Evolutionary conservation across 2,329 filamentous ascomycete species (phyloP).

Genomic region (Colletotrichum tofieldiae): DNA sequence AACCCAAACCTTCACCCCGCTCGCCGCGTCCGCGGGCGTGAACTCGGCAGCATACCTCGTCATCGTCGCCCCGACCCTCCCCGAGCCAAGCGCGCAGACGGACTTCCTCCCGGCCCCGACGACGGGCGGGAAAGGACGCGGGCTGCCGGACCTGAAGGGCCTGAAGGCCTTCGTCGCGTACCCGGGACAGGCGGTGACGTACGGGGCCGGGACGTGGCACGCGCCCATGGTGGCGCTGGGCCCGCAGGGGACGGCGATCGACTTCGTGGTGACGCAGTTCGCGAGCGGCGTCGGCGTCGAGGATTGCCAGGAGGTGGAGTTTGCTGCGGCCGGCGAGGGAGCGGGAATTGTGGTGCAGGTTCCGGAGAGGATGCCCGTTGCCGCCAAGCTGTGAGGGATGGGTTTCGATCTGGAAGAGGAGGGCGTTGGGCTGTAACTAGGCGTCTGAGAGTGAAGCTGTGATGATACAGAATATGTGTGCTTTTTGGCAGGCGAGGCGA

Average conservation of each 20-base stretch:
- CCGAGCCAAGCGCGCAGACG: slow-evolving; percentile 53
- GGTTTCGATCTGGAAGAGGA: not conserved
- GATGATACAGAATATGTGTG: not conserved
- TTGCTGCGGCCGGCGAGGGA: slow-evolving; percentile 55
- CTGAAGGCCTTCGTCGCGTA: slow-evolving; percentile 85
- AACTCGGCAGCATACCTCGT: slow-evolving; percentile 78
- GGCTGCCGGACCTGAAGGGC: slow-evolving; percentile 80
- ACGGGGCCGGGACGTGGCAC: slow-evolving; percentile 93
- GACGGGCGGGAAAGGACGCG: slow-evolving; percentile 58
- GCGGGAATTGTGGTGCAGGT: slow-evolving; percentile 58
- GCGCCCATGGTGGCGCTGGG: slow-evolving; percentile 95
- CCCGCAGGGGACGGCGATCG: slow-evolving; percentile 69
- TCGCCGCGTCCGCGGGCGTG: slow-evolving; percentile 61
- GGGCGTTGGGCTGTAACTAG: not conserved
- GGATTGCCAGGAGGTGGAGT: slow-evolving; percentile 87
- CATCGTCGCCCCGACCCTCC: slow-evolving; percentile 85
- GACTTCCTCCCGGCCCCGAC: slow-evolving; percentile 59
- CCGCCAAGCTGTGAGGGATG: slow-evolving; percentile 36
- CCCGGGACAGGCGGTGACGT: slow-evolving; percentile 88
- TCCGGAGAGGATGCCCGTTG: slow-evolving; percentile 42
- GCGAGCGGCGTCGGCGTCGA: slow-evolving; percentile 85
- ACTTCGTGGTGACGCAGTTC: slow-evolving; percentile 93
- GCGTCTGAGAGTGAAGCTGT: not conserved
- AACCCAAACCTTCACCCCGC: slow-evolving; percentile 91
- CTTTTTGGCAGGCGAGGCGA: not conserved